Conservation (phyloP, 2,329 filamentous ascomycete species). For the Fusarium xylarioides region DNA sequence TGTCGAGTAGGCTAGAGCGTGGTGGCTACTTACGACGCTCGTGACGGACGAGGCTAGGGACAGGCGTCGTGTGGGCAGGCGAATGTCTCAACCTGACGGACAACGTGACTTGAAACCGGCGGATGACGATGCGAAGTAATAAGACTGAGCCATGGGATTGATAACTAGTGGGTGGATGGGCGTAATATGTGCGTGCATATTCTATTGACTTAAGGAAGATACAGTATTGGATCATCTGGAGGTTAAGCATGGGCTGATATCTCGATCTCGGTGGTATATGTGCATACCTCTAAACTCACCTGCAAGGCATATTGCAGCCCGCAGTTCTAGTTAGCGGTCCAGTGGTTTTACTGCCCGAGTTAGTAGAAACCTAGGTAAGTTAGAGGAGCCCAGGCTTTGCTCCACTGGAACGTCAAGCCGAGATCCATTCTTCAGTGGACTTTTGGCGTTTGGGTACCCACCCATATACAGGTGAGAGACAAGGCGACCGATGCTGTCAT, state of each 20-base stretch:
- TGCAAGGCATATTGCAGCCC: constrained; percentile 15
- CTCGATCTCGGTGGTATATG: constrained; percentile 13
- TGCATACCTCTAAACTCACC: constrained; percentile 5
- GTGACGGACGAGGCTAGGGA: constrained; percentile 20
- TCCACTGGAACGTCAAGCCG: constrained; percentile 18
- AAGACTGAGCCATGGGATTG: constrained; percentile 5
- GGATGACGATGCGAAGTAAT: constrained; percentile 25
- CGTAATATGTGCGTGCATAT: not conserved
- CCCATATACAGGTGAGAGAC: constrained; percentile 21
- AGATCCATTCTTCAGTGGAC: constrained; percentile 24
- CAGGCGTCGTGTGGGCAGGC: constrained; percentile 15
- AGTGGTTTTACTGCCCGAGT: not conserved
- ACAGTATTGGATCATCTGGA: constrained; percentile 17
- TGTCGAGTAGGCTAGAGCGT: not conserved
- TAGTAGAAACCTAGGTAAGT: not conserved
- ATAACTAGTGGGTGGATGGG: not conserved
- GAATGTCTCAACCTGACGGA: constrained; percentile 21
- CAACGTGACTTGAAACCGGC: constrained; percentile 33
- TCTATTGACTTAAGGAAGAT: not conserved
- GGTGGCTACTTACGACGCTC: constrained; percentile 16
- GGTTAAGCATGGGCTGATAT: constrained; percentile 22
- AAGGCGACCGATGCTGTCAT: constrained; percentile 33
- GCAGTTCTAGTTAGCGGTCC: not conserved
- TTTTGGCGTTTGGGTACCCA: constrained; percentile 8
- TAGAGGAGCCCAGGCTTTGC: not conserved